A percentile compares a stretch with the other conserved stretches of the same genome.
These are phyloP conservation scores for Aureobasidium sp. DNA, from an alignment of 2,329 filamentous ascomycete species.

Conservation along the genomic window DNA sequence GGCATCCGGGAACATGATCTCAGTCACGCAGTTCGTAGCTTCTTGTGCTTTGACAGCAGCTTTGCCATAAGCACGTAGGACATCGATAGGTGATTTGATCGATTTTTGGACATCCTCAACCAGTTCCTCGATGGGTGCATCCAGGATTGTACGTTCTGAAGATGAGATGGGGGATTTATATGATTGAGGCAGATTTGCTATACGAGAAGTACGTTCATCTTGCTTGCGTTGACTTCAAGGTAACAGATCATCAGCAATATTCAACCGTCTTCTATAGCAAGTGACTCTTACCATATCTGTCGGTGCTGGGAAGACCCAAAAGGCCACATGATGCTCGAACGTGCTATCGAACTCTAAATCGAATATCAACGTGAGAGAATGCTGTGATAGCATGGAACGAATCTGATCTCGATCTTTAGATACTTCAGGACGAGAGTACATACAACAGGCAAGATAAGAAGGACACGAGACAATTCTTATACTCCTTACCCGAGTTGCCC, in stretches of 20 bases:
- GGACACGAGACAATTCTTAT: not conserved
- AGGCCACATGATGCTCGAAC: slow-evolving; percentile 1
- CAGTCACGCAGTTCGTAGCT: slow-evolving; percentile 84
- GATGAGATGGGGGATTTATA: slow-evolving; percentile 62
- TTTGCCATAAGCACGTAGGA: slow-evolving; percentile 83
- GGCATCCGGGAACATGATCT: slow-evolving; percentile 72
- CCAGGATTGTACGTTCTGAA: slow-evolving; percentile 60
- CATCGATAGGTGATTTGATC: slow-evolving; percentile 57
- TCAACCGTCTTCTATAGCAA: no score
- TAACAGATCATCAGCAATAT: not conserved
- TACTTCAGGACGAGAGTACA: not conserved
- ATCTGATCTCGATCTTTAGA: not conserved
- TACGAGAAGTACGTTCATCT: slow-evolving; percentile 62
- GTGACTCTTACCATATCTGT: not conserved
- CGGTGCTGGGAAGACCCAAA: not conserved
- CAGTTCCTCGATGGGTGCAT: slow-evolving; percentile 68
- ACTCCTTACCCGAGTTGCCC: not conserved
- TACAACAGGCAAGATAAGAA: not conserved
- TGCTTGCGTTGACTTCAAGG: slow-evolving; percentile 66
- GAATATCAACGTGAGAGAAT: not conserved
- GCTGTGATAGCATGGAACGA: no score
- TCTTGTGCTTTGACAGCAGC: slow-evolving; percentile 75
- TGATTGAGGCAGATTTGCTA: slow-evolving; percentile 56
- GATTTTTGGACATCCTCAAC: slow-evolving; percentile 72
- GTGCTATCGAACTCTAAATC: not conserved